phyloP scores from a whole-genome alignment of 1,284 basidiomycete species.

The Rhodotorula sp. region DNA sequence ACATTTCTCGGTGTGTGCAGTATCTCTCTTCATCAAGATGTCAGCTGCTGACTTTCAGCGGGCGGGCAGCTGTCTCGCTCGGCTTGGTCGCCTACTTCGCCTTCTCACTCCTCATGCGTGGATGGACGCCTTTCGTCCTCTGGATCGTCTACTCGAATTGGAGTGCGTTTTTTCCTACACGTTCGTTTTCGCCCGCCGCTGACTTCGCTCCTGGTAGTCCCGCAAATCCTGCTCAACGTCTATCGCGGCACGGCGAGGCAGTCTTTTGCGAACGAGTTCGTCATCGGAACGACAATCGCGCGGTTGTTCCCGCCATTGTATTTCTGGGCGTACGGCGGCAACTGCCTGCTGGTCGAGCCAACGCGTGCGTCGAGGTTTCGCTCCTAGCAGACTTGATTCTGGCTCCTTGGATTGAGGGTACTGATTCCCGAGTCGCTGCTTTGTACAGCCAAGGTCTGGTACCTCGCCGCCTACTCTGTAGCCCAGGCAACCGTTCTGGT shows the following conservation, averaged over 20 bases:
- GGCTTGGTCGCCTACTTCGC: not conserved
- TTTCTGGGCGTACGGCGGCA: constrained; percentile 44
- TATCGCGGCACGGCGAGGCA: constrained; percentile 41
- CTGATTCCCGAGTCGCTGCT: not conserved
- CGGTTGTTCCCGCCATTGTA: constrained; percentile 47
- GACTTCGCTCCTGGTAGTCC: constrained; percentile 32
- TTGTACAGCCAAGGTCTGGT: constrained; percentile 40
- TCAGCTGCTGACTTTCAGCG: not conserved
- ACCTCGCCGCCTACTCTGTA: constrained; percentile 41
- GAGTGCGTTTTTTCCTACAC: constrained; percentile 30
- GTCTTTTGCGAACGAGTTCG: constrained; percentile 42
- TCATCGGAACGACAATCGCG: constrained; percentile 45
- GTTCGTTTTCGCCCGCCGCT: too few relatives aligned
- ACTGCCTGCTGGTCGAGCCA: constrained; percentile 45
- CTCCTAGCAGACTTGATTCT: not conserved
- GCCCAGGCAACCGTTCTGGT: constrained; percentile 43
- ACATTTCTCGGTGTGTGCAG: not conserved
- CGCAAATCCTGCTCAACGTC: constrained; percentile 47
- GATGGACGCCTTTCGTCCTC: constrained; percentile 41
- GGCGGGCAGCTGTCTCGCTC: constrained; percentile 2
- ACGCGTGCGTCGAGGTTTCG: constrained; percentile 32
- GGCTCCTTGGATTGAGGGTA: not conserved
- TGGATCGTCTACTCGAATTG: constrained; percentile 42
- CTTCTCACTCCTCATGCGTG: constrained; percentile 29
- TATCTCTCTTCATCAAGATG: not conserved